Evolutionary conservation across 805 yeast genomes (phyloP).

Genomic region (Candida michaelii): DNA sequence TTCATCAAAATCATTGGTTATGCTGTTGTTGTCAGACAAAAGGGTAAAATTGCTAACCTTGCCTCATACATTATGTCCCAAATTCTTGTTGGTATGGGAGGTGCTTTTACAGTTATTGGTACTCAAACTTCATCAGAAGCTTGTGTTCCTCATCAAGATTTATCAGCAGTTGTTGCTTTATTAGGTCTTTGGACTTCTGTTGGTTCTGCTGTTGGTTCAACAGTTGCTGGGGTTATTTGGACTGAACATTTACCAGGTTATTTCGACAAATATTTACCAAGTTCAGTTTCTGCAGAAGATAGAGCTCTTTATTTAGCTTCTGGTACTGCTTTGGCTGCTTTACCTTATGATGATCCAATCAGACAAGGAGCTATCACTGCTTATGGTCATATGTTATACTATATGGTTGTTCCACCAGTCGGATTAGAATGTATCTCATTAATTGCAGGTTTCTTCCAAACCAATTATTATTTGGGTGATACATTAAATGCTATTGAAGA

Average conservation of each 20-base stretch:
- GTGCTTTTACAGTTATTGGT: conserved; percentile 38
- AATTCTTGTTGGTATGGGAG: conserved; percentile 39
- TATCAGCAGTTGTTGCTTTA: conserved; percentile 38
- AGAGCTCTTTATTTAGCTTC: too few relatives aligned
- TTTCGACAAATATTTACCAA: conserved; percentile 29
- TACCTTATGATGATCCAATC: conserved; percentile 23
- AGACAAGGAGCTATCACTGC: conserved; percentile 35
- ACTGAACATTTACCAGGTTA: conserved; percentile 25
- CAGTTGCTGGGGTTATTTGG: conserved; percentile 39
- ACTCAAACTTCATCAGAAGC: conserved; percentile 39
- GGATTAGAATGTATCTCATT: conserved; percentile 30
- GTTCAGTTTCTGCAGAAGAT: too few relatives aligned
- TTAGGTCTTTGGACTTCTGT: conserved; percentile 32
- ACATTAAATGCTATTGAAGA: conserved; percentile 35
- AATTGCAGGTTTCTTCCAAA: conserved; percentile 30
- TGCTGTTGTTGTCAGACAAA: conserved; percentile 20
- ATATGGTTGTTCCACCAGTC: conserved; percentile 26
- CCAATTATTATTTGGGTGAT: conserved; percentile 37
- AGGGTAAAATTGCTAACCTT: conserved; percentile 22
- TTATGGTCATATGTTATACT: conserved; percentile 26
- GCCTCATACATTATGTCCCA: conserved; percentile 34
- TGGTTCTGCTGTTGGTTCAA: conserved; percentile 42
- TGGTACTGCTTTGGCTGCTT: conserved; percentile 18
- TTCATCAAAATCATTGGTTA: conserved; percentile 30
- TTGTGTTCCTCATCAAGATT: conserved; percentile 43